Conservation (phyloP, 331 rosid genomes). For the Rosa hybrid region DNA sequence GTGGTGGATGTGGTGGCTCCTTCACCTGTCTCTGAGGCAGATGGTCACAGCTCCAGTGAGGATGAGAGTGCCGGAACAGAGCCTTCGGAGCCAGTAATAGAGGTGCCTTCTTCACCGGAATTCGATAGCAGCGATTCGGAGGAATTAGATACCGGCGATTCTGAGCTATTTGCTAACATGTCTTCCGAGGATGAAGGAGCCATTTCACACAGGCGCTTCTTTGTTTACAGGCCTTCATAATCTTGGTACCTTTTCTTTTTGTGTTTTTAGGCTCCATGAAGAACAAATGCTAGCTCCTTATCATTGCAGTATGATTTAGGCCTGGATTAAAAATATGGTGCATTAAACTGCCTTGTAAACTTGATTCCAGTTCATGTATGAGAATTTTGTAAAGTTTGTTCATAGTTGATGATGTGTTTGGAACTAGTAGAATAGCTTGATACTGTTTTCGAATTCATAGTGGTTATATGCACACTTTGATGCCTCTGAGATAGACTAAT, state of each 20-base stretch:
- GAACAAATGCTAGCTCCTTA: not conserved
- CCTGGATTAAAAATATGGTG: not conserved
- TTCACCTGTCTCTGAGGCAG: conserved; percentile 3
- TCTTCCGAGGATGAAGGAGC: conserved; percentile 14
- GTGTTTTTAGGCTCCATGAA: not conserved
- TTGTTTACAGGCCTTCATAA: conserved; percentile 38
- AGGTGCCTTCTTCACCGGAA: conserved; percentile 2
- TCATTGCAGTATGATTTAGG: not conserved
- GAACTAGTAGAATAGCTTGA: not conserved
- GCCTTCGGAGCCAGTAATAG: not conserved
- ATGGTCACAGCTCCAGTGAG: conserved; percentile 2
- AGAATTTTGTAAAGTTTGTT: not conserved
- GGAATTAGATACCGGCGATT: not conserved
- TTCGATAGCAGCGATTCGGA: not conserved
- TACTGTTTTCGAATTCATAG: not conserved
- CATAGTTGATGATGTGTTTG: not conserved
- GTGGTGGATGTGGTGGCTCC: not conserved
- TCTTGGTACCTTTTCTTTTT: conserved; percentile 1
- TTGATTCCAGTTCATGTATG: conserved; percentile 3
- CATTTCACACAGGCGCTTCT: conserved; percentile 44
- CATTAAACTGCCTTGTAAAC: not conserved
- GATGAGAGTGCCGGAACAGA: not conserved
- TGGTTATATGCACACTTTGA: not conserved
- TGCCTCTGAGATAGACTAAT: not conserved
- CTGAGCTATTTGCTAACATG: not conserved